A percentile compares a stretch with the other conserved stretches of the same genome.
Evolutionary conservation across 352 stramenopile genomes (phyloP).

Genomic region (Phytophthora uliginosa): DNA sequence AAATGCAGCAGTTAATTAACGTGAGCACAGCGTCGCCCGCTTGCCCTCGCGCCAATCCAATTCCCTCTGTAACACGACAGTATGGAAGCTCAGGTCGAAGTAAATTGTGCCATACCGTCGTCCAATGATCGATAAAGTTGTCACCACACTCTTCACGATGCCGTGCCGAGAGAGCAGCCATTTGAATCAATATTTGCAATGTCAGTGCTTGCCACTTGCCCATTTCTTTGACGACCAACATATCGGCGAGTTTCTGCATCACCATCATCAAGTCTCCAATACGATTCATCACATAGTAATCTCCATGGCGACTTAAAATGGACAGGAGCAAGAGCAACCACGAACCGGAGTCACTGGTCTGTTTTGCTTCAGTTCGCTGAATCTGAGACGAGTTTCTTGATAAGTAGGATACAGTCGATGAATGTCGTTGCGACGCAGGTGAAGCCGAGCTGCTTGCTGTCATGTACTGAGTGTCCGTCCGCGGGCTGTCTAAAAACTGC

Average conservation of each 20-base stretch:
- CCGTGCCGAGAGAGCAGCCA: slow-evolving; percentile 49
- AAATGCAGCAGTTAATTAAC: slow-evolving; percentile 58
- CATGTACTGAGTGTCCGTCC: slow-evolving; percentile 34
- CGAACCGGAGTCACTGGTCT: slow-evolving; percentile 43
- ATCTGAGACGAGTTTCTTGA: slow-evolving; percentile 29
- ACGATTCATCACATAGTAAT: slow-evolving; percentile 62
- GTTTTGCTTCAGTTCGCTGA: slow-evolving; percentile 36
- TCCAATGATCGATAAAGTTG: slow-evolving; percentile 55
- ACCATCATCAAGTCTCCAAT: slow-evolving; percentile 72
- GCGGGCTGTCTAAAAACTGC: slow-evolving; percentile 42
- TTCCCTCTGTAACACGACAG: slow-evolving; percentile 51
- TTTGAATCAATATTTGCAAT: slow-evolving; percentile 59
- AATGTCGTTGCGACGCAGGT: slow-evolving; percentile 29
- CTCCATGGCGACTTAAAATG: slow-evolving; percentile 56
- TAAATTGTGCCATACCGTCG: slow-evolving; percentile 55
- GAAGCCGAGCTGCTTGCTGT: slow-evolving; percentile 26
- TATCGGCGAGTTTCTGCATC: slow-evolving; percentile 54
- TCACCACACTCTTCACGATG: slow-evolving; percentile 44
- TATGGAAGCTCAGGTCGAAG: slow-evolving; percentile 70
- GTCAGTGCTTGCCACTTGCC: slow-evolving; percentile 59
- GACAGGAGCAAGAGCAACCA: slow-evolving; percentile 64
- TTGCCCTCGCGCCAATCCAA: slow-evolving; percentile 50
- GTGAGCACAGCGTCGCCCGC: slow-evolving; percentile 62
- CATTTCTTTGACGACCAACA: slow-evolving; percentile 60
- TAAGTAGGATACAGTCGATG: slow-evolving; percentile 39